Conservation (phyloP, 2,329 filamentous ascomycete genomes). For the Tolypocladium capitatum region DNA sequence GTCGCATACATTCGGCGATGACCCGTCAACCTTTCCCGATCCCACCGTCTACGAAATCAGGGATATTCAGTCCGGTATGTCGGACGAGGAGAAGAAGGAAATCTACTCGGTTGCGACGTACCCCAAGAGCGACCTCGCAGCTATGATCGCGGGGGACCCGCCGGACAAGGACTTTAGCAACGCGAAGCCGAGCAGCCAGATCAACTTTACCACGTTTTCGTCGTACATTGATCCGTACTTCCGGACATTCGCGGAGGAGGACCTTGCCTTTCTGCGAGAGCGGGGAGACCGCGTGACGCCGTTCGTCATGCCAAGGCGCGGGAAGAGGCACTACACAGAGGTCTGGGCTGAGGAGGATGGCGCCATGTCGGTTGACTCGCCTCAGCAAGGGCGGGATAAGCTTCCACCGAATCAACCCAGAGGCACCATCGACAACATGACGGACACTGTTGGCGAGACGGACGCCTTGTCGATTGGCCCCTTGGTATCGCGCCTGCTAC, state of each 20-base stretch:
- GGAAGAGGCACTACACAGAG: slow-evolving; percentile 75
- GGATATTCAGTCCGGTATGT: slow-evolving; percentile 59
- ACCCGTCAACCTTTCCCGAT: slow-evolving; percentile 82
- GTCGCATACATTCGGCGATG: slow-evolving; percentile 80
- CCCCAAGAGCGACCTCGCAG: slow-evolving; percentile 64
- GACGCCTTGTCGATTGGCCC: slow-evolving; percentile 84
- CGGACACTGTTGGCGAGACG: slow-evolving; percentile 74
- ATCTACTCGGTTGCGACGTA: slow-evolving; percentile 82
- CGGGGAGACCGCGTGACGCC: slow-evolving; percentile 71
- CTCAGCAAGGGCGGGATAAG: slow-evolving; percentile 47
- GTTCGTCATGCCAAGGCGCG: slow-evolving; percentile 75
- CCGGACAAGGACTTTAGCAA: slow-evolving; percentile 94
- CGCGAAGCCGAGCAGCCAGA: slow-evolving; percentile 85
- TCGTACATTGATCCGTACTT: slow-evolving; percentile 88
- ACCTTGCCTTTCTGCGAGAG: slow-evolving; percentile 84
- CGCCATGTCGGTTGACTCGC: slow-evolving; percentile 57
- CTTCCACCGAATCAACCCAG: slow-evolving; percentile 69
- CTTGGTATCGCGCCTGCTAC: slow-evolving; percentile 67
- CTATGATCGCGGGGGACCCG: slow-evolving; percentile 76
- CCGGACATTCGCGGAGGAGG: slow-evolving; percentile 78
- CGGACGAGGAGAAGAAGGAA: slow-evolving; percentile 70
- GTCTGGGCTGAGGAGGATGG: slow-evolving; percentile 93
- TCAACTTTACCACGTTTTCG: slow-evolving; percentile 87
- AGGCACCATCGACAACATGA: slow-evolving; percentile 75
- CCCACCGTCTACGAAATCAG: slow-evolving; percentile 91